Evolutionary conservation across 306 rosid species (phyloP), one percentile per base, ranked within the genome.

Genomic region (Argentina anserina): DNA sequence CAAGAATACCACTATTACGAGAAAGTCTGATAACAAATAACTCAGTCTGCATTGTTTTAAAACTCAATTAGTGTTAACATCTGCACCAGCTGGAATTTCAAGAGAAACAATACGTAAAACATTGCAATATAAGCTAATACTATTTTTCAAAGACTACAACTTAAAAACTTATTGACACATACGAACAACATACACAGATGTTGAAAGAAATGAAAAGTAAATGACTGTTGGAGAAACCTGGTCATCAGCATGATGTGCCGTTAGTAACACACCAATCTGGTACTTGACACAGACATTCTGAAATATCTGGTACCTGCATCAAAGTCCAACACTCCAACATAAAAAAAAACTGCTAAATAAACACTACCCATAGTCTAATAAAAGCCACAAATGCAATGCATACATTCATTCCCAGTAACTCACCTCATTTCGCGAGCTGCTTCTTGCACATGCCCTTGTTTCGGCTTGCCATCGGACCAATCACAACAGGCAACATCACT

Each of bases 171-270:
- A 58, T 26, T 47, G 34, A 55, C 7, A 40, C 45, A 53, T n/a
- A n/a, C 41, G 0, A 6, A 23, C 59, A 47, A 20, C 40, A 50
- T 26, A 41, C 46, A 39, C 43, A 39, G 12, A 61, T 46, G 61
- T 67, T 7, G 58, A 41, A 37, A 41, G 21, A 56, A 37, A 68
- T 17, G 28, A 53, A 31, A 52, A 20, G 5, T 39, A 42, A 74
- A 66, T 47, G 49, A 25, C 49, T 49, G 74, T 61, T 73, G 42
- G 31, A 64, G 58, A 67, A 46, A 93, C 97, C 98, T 94, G 99
- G 78, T 89, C 99, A 81, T 91, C 97, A 3, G 89, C 95, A 75
- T 94, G 99, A 88, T 94, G 99, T 37, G 97, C 97, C 72, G 88
- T 70, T 65, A 91, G 92, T 78, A 91, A 75, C 40, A 84, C 89